Evolutionary conservation across 441 rosid species (phyloP).

Genomic region (Flueggea neowawraea): DNA sequence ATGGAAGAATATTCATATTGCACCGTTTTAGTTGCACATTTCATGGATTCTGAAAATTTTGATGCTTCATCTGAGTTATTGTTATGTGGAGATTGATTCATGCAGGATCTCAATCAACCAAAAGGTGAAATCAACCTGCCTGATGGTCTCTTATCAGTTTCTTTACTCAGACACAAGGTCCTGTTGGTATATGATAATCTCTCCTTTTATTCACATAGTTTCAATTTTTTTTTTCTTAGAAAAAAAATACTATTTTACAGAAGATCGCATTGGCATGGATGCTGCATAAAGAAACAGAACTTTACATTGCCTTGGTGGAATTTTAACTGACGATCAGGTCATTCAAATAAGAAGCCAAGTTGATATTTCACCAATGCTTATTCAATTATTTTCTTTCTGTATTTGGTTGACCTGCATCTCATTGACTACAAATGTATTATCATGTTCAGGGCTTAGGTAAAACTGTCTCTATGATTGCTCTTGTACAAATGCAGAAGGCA

Average conservation of each 20-base stretch:
- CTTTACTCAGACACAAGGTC: slow-evolving; percentile 97
- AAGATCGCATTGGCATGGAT: slow-evolving; percentile 98
- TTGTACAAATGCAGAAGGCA: slow-evolving; percentile 74
- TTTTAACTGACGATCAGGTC: slow-evolving; percentile 99
- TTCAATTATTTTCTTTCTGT: slow-evolving; percentile 9
- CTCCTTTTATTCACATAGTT: slow-evolving; percentile 13
- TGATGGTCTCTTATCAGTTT: slow-evolving; percentile 75
- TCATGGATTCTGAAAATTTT: not conserved
- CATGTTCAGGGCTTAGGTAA: slow-evolving; percentile 91
- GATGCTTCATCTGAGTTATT: slow-evolving; percentile 1
- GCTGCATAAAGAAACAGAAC: slow-evolving; percentile 90
- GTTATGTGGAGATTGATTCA: slow-evolving; percentile 17
- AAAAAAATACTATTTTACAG: slow-evolving; percentile 38
- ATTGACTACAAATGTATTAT: slow-evolving; percentile 14
- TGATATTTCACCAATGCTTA: slow-evolving; percentile 5
- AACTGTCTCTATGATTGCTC: slow-evolving; percentile 94
- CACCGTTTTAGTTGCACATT: not conserved
- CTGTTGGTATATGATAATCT: slow-evolving; percentile 10
- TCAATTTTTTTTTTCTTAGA: slow-evolving; percentile 9
- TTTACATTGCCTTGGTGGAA: slow-evolving; percentile 84
- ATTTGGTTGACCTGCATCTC: slow-evolving; percentile 6
- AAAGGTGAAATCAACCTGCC: slow-evolving; percentile 56
- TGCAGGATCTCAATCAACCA: slow-evolving; percentile 92
- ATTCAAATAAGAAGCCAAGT: slow-evolving; percentile 13
- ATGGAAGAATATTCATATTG: too few relatives aligned